phyloP scores from a whole-genome alignment of 345 rosid genomes.

The Capsella bursapastoris region DNA sequence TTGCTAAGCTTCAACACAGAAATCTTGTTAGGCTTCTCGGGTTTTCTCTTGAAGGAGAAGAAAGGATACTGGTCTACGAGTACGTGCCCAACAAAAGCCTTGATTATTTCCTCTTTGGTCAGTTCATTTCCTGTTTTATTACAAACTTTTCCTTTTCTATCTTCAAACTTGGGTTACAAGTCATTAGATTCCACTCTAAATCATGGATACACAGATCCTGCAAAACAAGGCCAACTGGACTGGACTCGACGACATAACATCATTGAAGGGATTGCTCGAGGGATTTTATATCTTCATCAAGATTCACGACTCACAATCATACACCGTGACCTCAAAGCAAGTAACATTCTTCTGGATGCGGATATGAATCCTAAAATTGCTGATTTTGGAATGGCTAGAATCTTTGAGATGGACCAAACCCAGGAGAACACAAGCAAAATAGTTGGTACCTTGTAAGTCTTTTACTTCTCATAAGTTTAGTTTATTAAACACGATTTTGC shows the following conservation, averaged over 20 bases:
- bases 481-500: neutral
- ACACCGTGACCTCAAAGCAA: slow-evolving; percentile 68
- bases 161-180: neutral
- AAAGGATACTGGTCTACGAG: slow-evolving; percentile 52
- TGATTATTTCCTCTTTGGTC: slow-evolving; percentile 34
- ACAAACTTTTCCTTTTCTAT: neutral
- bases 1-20: slow-evolving; percentile 54
- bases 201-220: slow-evolving; percentile 43
- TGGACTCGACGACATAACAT: slow-evolving; percentile 56
- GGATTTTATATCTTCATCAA: slow-evolving; percentile 51
- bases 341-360: slow-evolving; percentile 57
- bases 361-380: slow-evolving; percentile 65
- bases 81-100: slow-evolving; percentile 50
- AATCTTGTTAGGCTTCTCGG: slow-evolving; percentile 57
- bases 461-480: neutral
- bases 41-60: slow-evolving; percentile 46
- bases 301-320: slow-evolving; percentile 61
- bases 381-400: slow-evolving; percentile 71
- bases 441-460: slow-evolving; percentile 66
- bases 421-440: slow-evolving; percentile 52
- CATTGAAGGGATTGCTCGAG: slow-evolving; percentile 53
- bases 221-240: slow-evolving; percentile 40
- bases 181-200: neutral
- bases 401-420: slow-evolving; percentile 49
- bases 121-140: neutral